A percentile compares a stretch with the other conserved stretches of the same genome.
phyloP scores from a whole-genome alignment of 2,329 filamentous ascomycete genomes.

The Hypoxylon sp. region DNA sequence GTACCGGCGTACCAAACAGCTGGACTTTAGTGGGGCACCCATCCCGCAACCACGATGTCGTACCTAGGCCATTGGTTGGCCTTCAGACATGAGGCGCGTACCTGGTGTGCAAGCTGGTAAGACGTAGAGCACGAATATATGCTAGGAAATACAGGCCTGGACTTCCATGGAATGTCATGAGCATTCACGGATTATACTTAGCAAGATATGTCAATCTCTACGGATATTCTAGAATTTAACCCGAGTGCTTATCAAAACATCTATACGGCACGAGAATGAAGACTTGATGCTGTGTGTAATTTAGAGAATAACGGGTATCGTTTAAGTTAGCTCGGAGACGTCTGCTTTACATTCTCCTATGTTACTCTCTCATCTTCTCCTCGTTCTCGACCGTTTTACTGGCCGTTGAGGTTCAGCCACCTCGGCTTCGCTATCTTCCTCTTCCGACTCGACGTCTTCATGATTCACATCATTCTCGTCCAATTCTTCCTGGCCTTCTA shows the following conservation, averaged over 20 bases:
- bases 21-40: not conserved
- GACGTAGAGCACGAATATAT: too few relatives aligned
- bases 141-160: too few relatives aligned
- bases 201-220: too few relatives aligned
- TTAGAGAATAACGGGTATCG: slow-evolving; percentile 45
- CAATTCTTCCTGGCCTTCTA: slow-evolving; percentile 63
- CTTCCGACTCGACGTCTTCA: slow-evolving; percentile 70
- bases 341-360: slow-evolving; percentile 38
- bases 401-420: slow-evolving; percentile 60
- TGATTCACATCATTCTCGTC: slow-evolving; percentile 72
- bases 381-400: slow-evolving; percentile 56
- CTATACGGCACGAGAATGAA: not conserved
- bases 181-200: too few relatives aligned
- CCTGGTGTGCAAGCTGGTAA: too few relatives aligned
- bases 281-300: not conserved
- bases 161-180: too few relatives aligned
- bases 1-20: not conserved
- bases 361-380: slow-evolving; percentile 52
- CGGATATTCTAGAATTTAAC: not conserved
- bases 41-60: too few relatives aligned
- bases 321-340: slow-evolving; percentile 39
- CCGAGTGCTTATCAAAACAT: not conserved
- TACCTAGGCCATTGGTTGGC: too few relatives aligned
- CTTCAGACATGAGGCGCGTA: too few relatives aligned
- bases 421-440: slow-evolving; percentile 65